Base-by-base conservation (phyloP, 2,329 filamentous ascomycete species). In the Phyllosticta citrichinensis region DNA sequence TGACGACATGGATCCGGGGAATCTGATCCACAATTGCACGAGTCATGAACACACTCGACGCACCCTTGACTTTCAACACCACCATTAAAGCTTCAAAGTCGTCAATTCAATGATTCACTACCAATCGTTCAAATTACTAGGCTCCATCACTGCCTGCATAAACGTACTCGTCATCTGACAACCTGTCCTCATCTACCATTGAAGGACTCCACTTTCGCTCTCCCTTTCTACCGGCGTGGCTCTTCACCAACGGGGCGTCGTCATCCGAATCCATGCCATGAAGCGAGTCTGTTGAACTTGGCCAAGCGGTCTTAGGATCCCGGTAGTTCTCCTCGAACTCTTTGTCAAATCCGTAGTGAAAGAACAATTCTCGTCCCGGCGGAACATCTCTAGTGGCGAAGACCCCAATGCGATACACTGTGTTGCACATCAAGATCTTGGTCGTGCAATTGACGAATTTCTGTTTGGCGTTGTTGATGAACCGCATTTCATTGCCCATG, bases 401-500 rank as follows among this genome's bases (percentile, higher is more conserved):
- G 66, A 94, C 87, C 53, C 85, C 87, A 69, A 94, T 90, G 14
- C 90, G 83, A 66, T 87, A 68, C 1, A 89, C 86, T 24, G 87
- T 86, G 66, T 90, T 89, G 62, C 90, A 89, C 57, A 89, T 83
- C 17, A 87, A 73, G 58, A 90, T 86, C 62, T 83, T 82, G 1
- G 88, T 82, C 64, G 86, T 84, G 68, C 86, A 85, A 59, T 87
- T 88, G 70, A 65, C 76, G 67, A 71, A 72, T 53, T 73, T 71
- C 55, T 79, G 77, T n/a, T 17, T n/a, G 1, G 87, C 86, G 67
- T 93, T 88, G 71, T 95, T 94, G 71, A 94, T 90, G 73, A 91
- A 94, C 3, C 90, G 84, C 55, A 87, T 86, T 64, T 92, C 85
- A 70, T 93, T 94, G 56, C 89, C 89, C 65, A 87, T 87, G 52